phyloP scores from a whole-genome alignment of 2,329 filamentous ascomycete genomes.

The Parafenestella ontariensis region DNA sequence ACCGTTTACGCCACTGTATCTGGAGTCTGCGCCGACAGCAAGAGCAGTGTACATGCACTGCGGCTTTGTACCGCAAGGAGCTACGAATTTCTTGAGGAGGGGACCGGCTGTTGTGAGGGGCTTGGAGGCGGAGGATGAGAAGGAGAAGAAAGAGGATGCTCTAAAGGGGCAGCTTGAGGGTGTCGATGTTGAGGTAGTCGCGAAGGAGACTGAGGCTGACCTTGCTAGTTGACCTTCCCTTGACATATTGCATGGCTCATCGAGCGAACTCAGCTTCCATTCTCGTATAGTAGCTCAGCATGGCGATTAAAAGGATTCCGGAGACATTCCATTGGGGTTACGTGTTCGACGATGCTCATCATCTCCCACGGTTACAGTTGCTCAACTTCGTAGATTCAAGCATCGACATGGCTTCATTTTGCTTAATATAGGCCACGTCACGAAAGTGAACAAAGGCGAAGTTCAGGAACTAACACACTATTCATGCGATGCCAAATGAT shows the following conservation, averaged over 20 bases:
- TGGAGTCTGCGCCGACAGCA: slow-evolving; percentile 35
- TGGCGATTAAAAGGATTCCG: no score
- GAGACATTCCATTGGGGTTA: no score
- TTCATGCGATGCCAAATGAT: no score
- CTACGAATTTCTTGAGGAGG: slow-evolving; percentile 27
- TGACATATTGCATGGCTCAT: background rate
- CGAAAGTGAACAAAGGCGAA: no score
- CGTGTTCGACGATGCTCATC: no score
- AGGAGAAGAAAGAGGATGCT: background rate
- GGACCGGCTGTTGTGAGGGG: slow-evolving; percentile 19
- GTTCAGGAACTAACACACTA: no score
- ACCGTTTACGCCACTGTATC: slow-evolving; percentile 35
- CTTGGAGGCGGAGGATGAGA: slow-evolving; percentile 5
- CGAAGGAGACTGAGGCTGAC: slow-evolving; percentile 4
- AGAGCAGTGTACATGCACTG: slow-evolving; percentile 38
- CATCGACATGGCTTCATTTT: no score
- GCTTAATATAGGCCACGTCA: no score
- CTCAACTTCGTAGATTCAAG: no score
- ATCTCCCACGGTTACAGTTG: no score
- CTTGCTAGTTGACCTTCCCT: background rate
- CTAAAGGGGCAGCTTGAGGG: slow-evolving; percentile 2
- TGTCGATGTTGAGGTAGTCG: slow-evolving; percentile 6
- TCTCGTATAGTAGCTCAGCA: no score
- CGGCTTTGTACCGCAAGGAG: slow-evolving; percentile 35
- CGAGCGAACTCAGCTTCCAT: background rate